phyloP scores from a whole-genome alignment of 306 rosid genomes.

The Nissolia schottii region DNA sequence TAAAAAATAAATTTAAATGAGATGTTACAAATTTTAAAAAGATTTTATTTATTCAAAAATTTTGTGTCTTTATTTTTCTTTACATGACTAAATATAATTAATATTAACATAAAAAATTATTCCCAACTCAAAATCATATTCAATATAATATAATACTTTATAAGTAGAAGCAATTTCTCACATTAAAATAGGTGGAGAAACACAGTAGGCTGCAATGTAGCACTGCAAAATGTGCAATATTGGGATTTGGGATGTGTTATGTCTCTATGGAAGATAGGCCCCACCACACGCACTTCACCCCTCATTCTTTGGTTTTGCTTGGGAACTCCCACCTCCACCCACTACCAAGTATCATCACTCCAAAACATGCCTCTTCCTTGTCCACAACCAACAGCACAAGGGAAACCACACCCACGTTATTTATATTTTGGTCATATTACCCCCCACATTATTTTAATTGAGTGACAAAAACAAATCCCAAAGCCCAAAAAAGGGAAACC shows the following conservation, averaged over 20 bases:
- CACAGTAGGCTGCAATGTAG: slow-evolving; percentile 47
- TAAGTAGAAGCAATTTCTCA: too few relatives aligned
- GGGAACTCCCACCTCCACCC: slow-evolving; percentile 48
- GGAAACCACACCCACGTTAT: neutral
- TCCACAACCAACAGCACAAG: slow-evolving; percentile 33
- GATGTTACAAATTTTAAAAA: too few relatives aligned
- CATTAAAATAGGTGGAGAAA: slow-evolving; percentile 41
- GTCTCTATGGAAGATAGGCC: slow-evolving; percentile 24
- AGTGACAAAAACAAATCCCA: slow-evolving; percentile 35
- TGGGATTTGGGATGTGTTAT: slow-evolving; percentile 58
- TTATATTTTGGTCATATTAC: too few relatives aligned
- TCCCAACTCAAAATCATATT: too few relatives aligned
- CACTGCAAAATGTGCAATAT: slow-evolving; percentile 43
- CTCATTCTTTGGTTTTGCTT: slow-evolving; percentile 26
- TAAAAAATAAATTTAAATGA: too few relatives aligned
- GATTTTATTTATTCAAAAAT: too few relatives aligned
- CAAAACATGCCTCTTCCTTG: slow-evolving; percentile 51
- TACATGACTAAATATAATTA: too few relatives aligned
- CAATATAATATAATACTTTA: too few relatives aligned
- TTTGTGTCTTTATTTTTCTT: too few relatives aligned
- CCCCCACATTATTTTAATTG: slow-evolving; percentile 5
- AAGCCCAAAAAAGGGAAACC: slow-evolving; percentile 46
- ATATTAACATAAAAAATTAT: too few relatives aligned
- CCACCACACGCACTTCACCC: slow-evolving; percentile 61
- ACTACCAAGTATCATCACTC: slow-evolving; percentile 28